phyloP scores from a whole-genome alignment of 495 filamentous ascomycete genomes.

The Elasticomyces elasticus region DNA sequence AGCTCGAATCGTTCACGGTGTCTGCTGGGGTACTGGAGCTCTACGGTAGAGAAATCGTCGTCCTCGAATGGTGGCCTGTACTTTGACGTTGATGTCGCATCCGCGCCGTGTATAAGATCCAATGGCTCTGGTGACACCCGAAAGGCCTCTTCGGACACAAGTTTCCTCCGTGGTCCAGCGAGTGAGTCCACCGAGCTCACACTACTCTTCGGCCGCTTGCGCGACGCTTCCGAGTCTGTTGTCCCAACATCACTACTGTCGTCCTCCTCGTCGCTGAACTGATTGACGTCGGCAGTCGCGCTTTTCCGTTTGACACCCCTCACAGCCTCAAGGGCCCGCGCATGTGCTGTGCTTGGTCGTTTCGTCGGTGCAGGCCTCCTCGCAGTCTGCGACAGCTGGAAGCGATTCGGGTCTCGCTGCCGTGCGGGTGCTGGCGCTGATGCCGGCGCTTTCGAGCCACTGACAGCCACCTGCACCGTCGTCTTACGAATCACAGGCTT shows the following conservation, averaged over 20 bases:
- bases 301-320: constrained; percentile 21
- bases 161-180: constrained; percentile 1
- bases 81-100: constrained; percentile 18
- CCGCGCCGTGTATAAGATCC: constrained; percentile 16
- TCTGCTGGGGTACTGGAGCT: constrained; percentile 33
- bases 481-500: constrained; percentile 4
- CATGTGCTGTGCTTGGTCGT: background rate
- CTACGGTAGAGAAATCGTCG: constrained; percentile 11
- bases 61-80: constrained; percentile 12
- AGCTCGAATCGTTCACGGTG: constrained; percentile 50
- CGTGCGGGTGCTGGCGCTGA: background rate
- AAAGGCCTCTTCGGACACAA: constrained; percentile 8
- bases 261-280: constrained; percentile 17
- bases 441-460: background rate
- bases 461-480: constrained; percentile 4
- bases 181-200: constrained; percentile 8
- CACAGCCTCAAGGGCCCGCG: background rate
- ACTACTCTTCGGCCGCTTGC: constrained; percentile 22
- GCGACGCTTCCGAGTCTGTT: constrained; percentile 18
- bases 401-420: constrained; percentile 7
- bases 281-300: constrained; percentile 6
- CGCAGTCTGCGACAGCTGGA: constrained; percentile 6
- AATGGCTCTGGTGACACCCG: background rate
- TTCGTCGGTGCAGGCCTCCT: background rate
- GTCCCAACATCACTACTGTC: constrained; percentile 10